phyloP scores from a whole-genome alignment of 371 early-diverging fungal species.

The Basidiobolus meristosporus region DNA sequence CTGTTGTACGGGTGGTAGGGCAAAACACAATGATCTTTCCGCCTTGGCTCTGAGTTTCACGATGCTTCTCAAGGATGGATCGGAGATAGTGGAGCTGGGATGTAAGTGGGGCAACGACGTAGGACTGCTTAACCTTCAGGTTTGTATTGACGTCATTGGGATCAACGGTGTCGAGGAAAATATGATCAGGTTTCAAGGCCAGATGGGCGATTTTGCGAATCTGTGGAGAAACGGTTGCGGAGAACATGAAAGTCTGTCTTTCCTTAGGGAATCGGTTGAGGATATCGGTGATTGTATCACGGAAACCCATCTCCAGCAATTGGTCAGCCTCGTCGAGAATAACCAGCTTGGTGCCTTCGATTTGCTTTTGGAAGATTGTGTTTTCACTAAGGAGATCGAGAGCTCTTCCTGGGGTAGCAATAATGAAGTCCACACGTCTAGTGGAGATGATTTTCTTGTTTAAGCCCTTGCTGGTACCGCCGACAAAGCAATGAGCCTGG shows the following conservation, averaged over 20 bases:
- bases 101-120: constrained; percentile 32
- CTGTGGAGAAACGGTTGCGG: constrained; percentile 85
- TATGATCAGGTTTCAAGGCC: constrained; percentile 42
- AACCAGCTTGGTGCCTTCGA: constrained; percentile 32
- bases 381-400: constrained; percentile 62
- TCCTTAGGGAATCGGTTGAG: constrained; percentile 49
- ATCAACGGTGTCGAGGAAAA: constrained; percentile 72
- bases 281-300: constrained; percentile 74
- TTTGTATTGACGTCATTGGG: constrained; percentile 61
- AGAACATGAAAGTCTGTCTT: constrained; percentile 93
- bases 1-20: constrained; percentile 62
- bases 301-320: constrained; percentile 97
- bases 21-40: constrained; percentile 85
- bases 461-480: constrained; percentile 57
- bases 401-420: constrained; percentile 92
- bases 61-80: constrained; percentile 33
- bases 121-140: constrained; percentile 56
- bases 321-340: constrained; percentile 96
- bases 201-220: constrained; percentile 58
- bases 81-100: constrained; percentile 39
- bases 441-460: constrained; percentile 38
- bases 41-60: constrained; percentile 13
- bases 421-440: constrained; percentile 65
- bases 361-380: constrained; percentile 24
- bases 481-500: constrained; percentile 67